Evolutionary conservation across 805 yeast species (phyloP).

Genomic region (Kodamaea restingae): DNA sequence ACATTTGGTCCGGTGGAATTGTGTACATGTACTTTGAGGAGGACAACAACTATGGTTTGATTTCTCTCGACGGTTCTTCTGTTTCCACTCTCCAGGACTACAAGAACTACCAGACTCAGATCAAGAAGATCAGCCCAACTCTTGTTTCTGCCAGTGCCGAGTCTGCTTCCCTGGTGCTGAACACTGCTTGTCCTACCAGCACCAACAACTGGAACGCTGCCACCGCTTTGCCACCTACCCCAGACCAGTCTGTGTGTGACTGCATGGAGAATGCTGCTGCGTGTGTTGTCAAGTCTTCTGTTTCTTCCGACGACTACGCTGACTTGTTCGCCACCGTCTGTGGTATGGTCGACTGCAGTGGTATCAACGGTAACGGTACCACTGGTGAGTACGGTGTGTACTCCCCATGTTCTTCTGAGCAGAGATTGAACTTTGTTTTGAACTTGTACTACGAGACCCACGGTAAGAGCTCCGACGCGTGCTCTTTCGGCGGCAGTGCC

Average conservation of each 20-base stretch:
- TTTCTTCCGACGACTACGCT: constrained; percentile 29
- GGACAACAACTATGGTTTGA: constrained; percentile 71
- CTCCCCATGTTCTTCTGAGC: constrained; percentile 35
- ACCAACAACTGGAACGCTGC: constrained; percentile 36
- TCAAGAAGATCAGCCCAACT: constrained; percentile 52
- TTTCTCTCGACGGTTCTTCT: constrained; percentile 40
- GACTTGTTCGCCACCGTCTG: constrained; percentile 35
- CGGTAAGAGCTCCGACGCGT: constrained; percentile 24
- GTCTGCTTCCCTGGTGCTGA: constrained; percentile 21
- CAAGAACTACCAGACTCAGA: constrained; percentile 57
- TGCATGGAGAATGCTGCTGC: constrained; percentile 32
- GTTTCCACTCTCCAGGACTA: constrained; percentile 63
- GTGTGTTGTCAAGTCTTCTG: constrained; percentile 32
- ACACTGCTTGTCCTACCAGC: constrained; percentile 34
- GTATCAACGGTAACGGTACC: constrained; percentile 36
- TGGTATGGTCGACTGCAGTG: constrained; percentile 32
- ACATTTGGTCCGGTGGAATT: constrained; percentile 87
- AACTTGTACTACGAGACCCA: constrained; percentile 35
- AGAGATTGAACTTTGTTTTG: constrained; percentile 36
- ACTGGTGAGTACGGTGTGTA: constrained; percentile 39
- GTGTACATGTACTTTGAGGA: constrained; percentile 84
- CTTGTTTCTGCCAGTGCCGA: constrained; percentile 26
- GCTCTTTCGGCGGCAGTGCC: constrained; percentile 40
- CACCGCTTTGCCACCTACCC: constrained; percentile 42
- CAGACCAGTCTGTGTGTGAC: constrained; percentile 33